Evolutionary conservation across 306 rosid genomes (phyloP).

Genomic region (Quercus bicolor): DNA sequence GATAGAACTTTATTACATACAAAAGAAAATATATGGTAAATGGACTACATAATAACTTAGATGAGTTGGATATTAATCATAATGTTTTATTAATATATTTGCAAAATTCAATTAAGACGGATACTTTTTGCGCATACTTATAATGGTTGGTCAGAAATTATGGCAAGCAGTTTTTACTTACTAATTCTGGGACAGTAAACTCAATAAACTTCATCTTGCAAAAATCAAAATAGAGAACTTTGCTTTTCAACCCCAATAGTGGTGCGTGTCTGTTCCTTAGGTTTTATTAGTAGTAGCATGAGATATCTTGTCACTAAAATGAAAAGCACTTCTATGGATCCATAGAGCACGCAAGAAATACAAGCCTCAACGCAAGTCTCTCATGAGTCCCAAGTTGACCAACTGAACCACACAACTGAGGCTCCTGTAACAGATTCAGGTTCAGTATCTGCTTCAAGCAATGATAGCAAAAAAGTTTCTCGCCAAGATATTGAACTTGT

Average conservation of each 20-base stretch:
- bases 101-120: neutral
- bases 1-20: too few relatives aligned
- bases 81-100: neutral
- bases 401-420: slow-evolving; percentile 59
- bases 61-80: neutral
- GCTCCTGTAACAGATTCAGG: slow-evolving; percentile 78
- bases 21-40: neutral
- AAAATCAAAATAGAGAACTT: neutral
- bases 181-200: neutral
- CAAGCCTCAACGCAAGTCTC: slow-evolving; percentile 71
- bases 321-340: slow-evolving; percentile 20
- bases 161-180: neutral
- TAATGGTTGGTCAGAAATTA: neutral
- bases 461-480: slow-evolving; percentile 81
- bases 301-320: slow-evolving; percentile 17
- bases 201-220: neutral
- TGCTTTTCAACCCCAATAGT: slow-evolving; percentile 5
- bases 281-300: neutral
- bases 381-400: slow-evolving; percentile 71
- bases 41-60: neutral
- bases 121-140: neutral
- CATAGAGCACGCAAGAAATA: slow-evolving; percentile 62
- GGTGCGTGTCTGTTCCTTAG: neutral
- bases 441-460: slow-evolving; percentile 76
- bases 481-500: slow-evolving; percentile 96